A percentile compares a stretch with the other conserved stretches of the same genome.
Conservation (phyloP, 805 yeast species). For the Trichomonascus vanleenenianus region DNA sequence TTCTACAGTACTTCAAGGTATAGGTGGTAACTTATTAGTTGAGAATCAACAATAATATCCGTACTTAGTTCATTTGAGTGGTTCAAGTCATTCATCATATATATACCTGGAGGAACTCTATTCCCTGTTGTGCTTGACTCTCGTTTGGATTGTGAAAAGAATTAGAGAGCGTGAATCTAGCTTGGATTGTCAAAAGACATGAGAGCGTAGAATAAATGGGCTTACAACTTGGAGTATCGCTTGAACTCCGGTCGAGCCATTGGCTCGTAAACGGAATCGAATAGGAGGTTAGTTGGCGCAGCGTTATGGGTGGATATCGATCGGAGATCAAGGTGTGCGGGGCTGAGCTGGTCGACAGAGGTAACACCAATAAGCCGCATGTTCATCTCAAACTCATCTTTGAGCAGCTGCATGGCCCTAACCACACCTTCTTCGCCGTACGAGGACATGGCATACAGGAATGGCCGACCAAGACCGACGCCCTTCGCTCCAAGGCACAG, state of each 20-base stretch:
- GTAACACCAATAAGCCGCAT: conserved; percentile 76
- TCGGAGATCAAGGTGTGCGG: conserved; percentile 51
- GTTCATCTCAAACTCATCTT: conserved; percentile 64
- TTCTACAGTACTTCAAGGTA: too few relatives aligned
- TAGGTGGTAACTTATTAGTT: too few relatives aligned
- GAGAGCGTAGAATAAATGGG: too few relatives aligned
- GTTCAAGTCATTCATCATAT: too few relatives aligned
- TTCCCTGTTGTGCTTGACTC: too few relatives aligned
- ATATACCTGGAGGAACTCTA: too few relatives aligned
- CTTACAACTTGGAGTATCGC: conserved; percentile 18
- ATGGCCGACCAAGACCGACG: conserved; percentile 69
- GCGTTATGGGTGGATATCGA: conserved; percentile 32
- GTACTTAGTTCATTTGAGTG: too few relatives aligned
- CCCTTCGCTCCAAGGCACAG: conserved; percentile 71
- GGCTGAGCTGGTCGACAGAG: conserved; percentile 50
- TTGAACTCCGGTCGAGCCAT: conserved; percentile 47
- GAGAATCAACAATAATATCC: too few relatives aligned
- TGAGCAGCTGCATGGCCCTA: conserved; percentile 56
- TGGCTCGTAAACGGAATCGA: conserved; percentile 47
- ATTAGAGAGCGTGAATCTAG: too few relatives aligned
- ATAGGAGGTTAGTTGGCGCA: conserved; percentile 51
- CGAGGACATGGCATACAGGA: conserved; percentile 68
- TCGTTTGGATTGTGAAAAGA: too few relatives aligned
- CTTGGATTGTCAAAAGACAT: too few relatives aligned
- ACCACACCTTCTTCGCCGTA: conserved; percentile 71